Conservation (phyloP, 225 moss, liverwort and hornwort genomes). For the Thuidium tamariscinum region DNA sequence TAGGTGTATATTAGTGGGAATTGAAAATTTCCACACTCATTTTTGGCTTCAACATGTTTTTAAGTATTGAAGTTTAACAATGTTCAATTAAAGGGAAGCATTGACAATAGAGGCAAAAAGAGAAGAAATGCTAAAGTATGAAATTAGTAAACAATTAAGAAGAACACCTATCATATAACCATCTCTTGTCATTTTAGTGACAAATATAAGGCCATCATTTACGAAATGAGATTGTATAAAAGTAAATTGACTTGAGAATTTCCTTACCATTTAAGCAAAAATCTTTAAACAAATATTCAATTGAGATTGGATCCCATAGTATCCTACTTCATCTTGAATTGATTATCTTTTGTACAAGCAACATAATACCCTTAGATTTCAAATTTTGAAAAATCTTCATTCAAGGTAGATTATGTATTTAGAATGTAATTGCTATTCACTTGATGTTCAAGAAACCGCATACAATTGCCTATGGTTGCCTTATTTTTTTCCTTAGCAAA, state of each 20-base stretch:
- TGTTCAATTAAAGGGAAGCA: no score
- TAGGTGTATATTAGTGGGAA: not conserved
- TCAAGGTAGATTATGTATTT: not conserved
- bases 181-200: not conserved
- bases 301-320: not conserved
- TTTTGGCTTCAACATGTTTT: not conserved
- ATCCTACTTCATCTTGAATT: not conserved
- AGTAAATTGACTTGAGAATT: no score
- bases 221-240: no score
- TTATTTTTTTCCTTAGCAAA: not conserved
- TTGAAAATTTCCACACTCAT: not conserved
- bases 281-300: not conserved
- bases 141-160: not conserved
- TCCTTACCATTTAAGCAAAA: not conserved
- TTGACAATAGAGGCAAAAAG: accelerated
- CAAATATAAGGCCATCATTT: not conserved
- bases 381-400: not conserved
- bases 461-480: not conserved
- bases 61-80: accelerated
- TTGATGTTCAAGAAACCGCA: accelerated
- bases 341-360: not conserved
- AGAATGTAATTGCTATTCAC: not conserved
- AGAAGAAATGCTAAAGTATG: not conserved
- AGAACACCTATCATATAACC: not conserved
- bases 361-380: not conserved